Base-by-base conservation (phyloP, 2,329 filamentous ascomycete genomes). In the Metarhizium rileyi region DNA sequence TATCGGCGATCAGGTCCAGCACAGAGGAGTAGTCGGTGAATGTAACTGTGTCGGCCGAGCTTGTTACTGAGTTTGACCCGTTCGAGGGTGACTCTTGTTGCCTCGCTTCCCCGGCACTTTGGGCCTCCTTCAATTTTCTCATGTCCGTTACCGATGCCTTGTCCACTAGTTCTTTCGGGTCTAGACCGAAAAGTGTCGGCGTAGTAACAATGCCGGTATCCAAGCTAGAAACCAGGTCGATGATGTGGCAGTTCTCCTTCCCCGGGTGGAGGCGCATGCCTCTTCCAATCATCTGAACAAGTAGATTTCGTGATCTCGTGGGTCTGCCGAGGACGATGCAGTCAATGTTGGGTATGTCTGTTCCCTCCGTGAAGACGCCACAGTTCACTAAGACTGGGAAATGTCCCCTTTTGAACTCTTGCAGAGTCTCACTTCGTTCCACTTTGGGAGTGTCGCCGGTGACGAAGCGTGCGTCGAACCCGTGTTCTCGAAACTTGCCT, bases 271-370 rank as follows among this genome's bases (percentile, higher is more conserved):
- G 70, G 40, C 93, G 81, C 81, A 98, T 87, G 4, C 93, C 93
- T 59, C 93, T 80, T 1, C 93, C 93, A 53, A 98, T 95, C 93
- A 98, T 98, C 67, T 98, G 93, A 1, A 97, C 82, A 1, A 98
- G 78, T 2, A 98, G 72, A 58, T 96, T 97, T n/a, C 87, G 82
- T 16, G 93, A 97, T 57, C 84, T 83, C 1, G 93, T 98, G 0
- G 93, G 93, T 23, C 93, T 76, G 3, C 86, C 90, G 8, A 98
- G 76, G 8, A 98, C 63, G 23, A 98, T 80, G 62, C 93, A 97
- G 69, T 98, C 93, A 56, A 98, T 87, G 63, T 95, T 96, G 5
- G 94, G 93, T 28, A 98, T 95, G 61, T 98, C 93, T 1, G 93
- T 98, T 2, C 93, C 93, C 70, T 98, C 93, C 0, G 91, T 97